phyloP scores from a whole-genome alignment of 1,139 yeast species.

The Geotrichum restrictum region DNA sequence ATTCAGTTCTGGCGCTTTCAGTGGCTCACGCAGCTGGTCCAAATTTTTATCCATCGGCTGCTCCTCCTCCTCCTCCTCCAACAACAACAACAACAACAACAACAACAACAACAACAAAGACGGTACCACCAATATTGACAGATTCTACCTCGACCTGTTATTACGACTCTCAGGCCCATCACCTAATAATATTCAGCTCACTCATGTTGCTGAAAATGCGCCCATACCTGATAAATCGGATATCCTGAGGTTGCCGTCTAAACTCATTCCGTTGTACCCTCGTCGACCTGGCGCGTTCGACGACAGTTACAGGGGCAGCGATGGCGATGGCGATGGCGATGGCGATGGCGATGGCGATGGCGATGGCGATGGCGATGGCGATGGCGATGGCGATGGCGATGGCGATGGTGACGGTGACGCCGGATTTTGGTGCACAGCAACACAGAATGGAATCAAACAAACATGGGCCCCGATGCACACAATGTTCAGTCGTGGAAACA shows the following conservation, averaged over 20 bases:
- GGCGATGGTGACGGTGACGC: constrained; percentile 49
- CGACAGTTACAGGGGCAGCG: background rate
- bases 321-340: constrained; percentile 57
- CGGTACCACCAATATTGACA: constrained; percentile 14
- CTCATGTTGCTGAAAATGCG: constrained; percentile 68
- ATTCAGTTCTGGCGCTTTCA: constrained; percentile 40
- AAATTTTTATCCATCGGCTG: background rate
- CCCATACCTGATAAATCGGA: constrained; percentile 52
- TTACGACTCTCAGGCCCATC: constrained; percentile 25
- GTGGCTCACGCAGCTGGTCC: constrained; percentile 45
- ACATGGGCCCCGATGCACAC: constrained; percentile 82
- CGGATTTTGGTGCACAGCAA: constrained; percentile 69
- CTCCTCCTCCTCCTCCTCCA: constrained; percentile 8
- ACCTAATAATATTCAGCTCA: constrained; percentile 40
- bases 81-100: constrained; percentile 23
- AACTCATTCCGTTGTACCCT: constrained; percentile 13
- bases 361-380: constrained; percentile 57
- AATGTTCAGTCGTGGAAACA: constrained; percentile 88
- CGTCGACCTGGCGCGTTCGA: background rate
- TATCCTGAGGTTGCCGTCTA: constrained; percentile 19
- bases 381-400: constrained; percentile 59
- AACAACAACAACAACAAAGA: constrained; percentile 21
- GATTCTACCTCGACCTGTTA: background rate
- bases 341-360: constrained; percentile 49
- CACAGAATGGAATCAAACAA: constrained; percentile 73